These are phyloP conservation scores for Xylariomycetidae sp. DNA, from an alignment of 2,329 filamentous ascomycete genomes.

Conservation along the genomic window DNA sequence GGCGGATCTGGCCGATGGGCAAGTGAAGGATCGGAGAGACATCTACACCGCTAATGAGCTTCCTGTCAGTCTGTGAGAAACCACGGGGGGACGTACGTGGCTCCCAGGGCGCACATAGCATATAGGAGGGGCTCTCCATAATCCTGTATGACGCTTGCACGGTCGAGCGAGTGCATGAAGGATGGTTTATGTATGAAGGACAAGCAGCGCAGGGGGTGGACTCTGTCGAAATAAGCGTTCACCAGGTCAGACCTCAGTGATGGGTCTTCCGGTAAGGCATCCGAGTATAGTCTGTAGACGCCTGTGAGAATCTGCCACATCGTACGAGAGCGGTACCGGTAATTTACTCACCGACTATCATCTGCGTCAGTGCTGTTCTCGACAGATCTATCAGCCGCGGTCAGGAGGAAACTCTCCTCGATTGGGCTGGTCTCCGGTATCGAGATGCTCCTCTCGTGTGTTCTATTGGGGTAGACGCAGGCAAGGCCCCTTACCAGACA, in stretches of 20 bases:
- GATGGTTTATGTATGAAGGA: constrained; percentile 1
- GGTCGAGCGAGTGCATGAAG: constrained; percentile 1
- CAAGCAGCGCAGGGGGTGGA: not conserved
- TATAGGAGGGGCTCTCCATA: constrained; percentile 1
- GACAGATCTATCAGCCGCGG: not conserved
- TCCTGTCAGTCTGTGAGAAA: no score
- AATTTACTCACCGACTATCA: not conserved
- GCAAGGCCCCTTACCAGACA: not conserved
- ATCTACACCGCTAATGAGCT: constrained; percentile 1
- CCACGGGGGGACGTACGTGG: no score
- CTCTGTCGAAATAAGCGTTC: not conserved
- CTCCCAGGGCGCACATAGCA: not conserved
- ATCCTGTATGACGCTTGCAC: not conserved
- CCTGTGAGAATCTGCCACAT: not conserved
- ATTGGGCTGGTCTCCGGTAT: no score
- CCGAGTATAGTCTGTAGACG: not conserved
- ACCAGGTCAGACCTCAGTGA: not conserved
- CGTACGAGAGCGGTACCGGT: not conserved
- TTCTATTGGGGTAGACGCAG: constrained; percentile 1
- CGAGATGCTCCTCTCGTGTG: not conserved
- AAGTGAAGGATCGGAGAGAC: not conserved
- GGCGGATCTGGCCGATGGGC: not conserved
- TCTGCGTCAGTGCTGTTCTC: not conserved
- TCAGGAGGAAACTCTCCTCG: no score
- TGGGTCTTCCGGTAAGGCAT: constrained; percentile 1